phyloP scores from a whole-genome alignment of 495 filamentous ascomycete species.

The Aspergillus conjunctus region DNA sequence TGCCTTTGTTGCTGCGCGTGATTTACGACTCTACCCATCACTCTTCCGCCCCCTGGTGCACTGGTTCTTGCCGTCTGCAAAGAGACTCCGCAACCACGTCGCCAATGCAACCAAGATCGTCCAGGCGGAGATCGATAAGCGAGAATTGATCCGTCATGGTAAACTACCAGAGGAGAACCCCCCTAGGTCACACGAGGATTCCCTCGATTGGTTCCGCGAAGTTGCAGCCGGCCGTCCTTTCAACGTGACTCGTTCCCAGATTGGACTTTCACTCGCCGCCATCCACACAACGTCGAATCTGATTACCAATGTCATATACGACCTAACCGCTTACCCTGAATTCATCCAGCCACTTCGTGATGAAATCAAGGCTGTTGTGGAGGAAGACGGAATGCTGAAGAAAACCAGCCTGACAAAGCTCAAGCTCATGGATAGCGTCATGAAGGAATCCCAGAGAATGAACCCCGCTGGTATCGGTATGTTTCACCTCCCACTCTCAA shows the following conservation, averaged over 20 bases:
- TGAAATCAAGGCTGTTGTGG: conserved; percentile 39
- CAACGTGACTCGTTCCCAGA: conserved; percentile 31
- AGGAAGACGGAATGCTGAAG: conserved; percentile 43
- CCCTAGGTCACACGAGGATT: conserved; percentile 30
- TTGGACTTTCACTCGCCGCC: conserved; percentile 44
- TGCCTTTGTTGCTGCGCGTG: conserved; percentile 43
- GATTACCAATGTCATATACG: conserved; percentile 44
- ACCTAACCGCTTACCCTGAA: conserved; percentile 42
- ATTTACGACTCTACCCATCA: conserved; percentile 38
- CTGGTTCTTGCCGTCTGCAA: conserved; percentile 37
- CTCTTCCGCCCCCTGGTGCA: conserved; percentile 41
- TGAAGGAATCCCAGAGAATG: conserved; percentile 43
- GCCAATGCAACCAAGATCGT: conserved; percentile 33
- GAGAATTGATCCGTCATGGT: conserved; percentile 27
- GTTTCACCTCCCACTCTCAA: conserved; percentile 22
- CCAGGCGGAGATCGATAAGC: conserved; percentile 35
- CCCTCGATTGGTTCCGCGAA: conserved; percentile 42
- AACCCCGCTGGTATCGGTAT: conserved; percentile 39
- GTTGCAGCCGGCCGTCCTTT: conserved; percentile 24
- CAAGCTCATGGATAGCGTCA: conserved; percentile 49
- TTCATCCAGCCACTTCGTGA: conserved; percentile 39
- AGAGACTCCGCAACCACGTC: conserved; percentile 34
- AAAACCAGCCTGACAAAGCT: conserved; percentile 53
- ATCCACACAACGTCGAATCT: conserved; percentile 50
- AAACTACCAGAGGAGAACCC: conserved; percentile 28